Conservation (phyloP, 805 yeast genomes). For the Priceomyces carsonii region DNA sequence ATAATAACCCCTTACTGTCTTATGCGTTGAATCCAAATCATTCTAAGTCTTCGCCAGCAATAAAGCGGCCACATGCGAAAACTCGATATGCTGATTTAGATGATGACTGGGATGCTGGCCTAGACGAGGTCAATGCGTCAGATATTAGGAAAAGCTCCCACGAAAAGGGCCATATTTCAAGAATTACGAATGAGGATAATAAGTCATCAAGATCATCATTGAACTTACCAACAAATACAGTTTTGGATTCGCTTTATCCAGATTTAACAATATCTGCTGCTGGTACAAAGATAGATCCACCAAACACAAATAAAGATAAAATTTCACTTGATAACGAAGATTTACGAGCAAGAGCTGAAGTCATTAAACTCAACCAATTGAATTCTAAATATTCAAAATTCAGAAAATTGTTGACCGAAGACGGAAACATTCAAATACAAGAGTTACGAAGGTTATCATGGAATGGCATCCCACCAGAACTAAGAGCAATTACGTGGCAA, state of each 20-base stretch:
- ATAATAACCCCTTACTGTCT: conserved; percentile 2
- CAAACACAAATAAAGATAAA: conserved; percentile 12
- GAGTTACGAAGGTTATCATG: conserved; percentile 81
- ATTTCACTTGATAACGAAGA: conserved; percentile 45
- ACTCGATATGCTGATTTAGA: conserved; percentile 68
- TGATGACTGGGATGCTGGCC: conserved; percentile 85
- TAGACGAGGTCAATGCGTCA: conserved; percentile 44
- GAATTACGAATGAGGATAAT: conserved; percentile 22
- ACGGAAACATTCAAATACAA: conserved; percentile 58
- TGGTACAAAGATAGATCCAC: background rate
- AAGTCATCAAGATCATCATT: conserved; percentile 24
- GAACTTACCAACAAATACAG: conserved; percentile 26
- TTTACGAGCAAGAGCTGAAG: conserved; percentile 44
- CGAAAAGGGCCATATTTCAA: conserved; percentile 22
- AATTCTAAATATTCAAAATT: conserved; percentile 67
- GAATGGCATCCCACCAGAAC: conserved; percentile 87
- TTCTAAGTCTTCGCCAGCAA: conserved; percentile 2
- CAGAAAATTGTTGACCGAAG: conserved; percentile 54
- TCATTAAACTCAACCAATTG: conserved; percentile 57
- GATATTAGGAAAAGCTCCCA: conserved; percentile 8
- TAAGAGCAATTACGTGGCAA: conserved; percentile 89
- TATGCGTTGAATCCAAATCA: conserved; percentile 10
- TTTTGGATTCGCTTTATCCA: conserved; percentile 38
- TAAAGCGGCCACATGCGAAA: conserved; percentile 5
- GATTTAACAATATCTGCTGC: conserved; percentile 30